Conservation (phyloP, 73 alveolate genomes). For the Strombidium stylifer region DNA sequence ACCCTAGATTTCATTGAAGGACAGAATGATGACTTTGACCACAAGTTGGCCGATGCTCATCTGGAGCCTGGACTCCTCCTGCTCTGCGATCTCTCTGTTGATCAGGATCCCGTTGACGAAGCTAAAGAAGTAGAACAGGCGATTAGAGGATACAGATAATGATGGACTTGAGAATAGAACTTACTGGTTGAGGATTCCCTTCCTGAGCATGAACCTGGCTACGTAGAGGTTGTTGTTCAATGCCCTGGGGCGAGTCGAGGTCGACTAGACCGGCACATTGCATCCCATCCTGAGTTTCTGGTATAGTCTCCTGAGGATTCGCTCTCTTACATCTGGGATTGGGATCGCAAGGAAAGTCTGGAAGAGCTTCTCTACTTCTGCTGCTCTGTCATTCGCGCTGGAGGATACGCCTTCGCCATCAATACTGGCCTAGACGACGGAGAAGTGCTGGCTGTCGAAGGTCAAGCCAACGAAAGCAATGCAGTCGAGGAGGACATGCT, state of each 20-base stretch:
- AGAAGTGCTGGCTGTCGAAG: too few relatives aligned
- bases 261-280: too few relatives aligned
- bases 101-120: slow-evolving; percentile 24
- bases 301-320: slow-evolving; percentile 25
- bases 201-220: slow-evolving; percentile 29
- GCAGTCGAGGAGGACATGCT: slow-evolving; percentile 30
- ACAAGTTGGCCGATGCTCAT: slow-evolving; percentile 17
- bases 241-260: background rate
- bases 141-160: too few relatives aligned
- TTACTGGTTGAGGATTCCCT: slow-evolving; percentile 1
- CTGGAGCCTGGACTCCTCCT: slow-evolving; percentile 11
- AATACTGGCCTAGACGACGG: too few relatives aligned
- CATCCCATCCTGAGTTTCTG: slow-evolving; percentile 3
- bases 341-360: slow-evolving; percentile 16
- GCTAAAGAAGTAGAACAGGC: too few relatives aligned
- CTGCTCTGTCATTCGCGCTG: slow-evolving; percentile 5
- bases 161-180: too few relatives aligned
- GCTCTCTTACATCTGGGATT: slow-evolving; percentile 35
- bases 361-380: slow-evolving; percentile 15
- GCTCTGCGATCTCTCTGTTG: slow-evolving; percentile 3
- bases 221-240: slow-evolving; percentile 7
- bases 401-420: slow-evolving; percentile 20
- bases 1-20: slow-evolving; percentile 9
- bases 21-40: slow-evolving; percentile 4
- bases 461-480: slow-evolving; percentile 10